A percentile compares a stretch with the other conserved stretches of the same genome.
These are phyloP conservation scores for Aspergillus baeticus DNA, from an alignment of 495 filamentous ascomycete species.

Conservation along the genomic window DNA sequence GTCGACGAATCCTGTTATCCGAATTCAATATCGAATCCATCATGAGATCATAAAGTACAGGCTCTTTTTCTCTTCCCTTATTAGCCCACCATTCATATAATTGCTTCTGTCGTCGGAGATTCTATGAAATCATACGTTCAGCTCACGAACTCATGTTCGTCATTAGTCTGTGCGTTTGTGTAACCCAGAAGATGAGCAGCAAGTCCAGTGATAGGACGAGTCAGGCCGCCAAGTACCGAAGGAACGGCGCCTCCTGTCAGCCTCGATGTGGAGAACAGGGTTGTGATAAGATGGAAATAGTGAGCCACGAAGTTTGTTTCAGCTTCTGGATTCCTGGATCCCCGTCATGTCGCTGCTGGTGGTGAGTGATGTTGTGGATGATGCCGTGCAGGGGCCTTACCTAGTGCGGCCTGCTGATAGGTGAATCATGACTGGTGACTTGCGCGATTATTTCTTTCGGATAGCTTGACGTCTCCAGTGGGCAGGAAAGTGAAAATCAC, in stretches of 20 bases:
- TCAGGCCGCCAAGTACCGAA: constrained; percentile 4
- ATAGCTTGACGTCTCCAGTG: no score
- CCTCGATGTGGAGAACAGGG: background rate
- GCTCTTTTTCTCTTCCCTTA: no score
- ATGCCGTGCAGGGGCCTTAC: no score
- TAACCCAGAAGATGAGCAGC: background rate
- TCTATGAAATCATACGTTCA: background rate
- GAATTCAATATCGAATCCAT: background rate
- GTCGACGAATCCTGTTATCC: background rate
- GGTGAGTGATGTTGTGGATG: no score
- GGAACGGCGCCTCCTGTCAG: background rate
- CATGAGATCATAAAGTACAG: background rate
- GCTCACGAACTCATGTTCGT: constrained; percentile 1
- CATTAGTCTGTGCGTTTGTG: background rate
- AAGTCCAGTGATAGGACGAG: constrained; percentile 2
- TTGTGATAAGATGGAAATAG: no score
- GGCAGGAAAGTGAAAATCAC: no score
- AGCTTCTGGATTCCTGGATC: no score
- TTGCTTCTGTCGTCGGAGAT: background rate
- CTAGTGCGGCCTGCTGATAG: no score
- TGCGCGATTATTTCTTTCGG: no score
- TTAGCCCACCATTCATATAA: background rate
- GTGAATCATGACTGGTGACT: no score
- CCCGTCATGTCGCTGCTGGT: no score
- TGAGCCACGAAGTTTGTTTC: no score